These are phyloP conservation scores for Candida patagonica DNA, from an alignment of 805 yeast genomes.

Conservation along the genomic window DNA sequence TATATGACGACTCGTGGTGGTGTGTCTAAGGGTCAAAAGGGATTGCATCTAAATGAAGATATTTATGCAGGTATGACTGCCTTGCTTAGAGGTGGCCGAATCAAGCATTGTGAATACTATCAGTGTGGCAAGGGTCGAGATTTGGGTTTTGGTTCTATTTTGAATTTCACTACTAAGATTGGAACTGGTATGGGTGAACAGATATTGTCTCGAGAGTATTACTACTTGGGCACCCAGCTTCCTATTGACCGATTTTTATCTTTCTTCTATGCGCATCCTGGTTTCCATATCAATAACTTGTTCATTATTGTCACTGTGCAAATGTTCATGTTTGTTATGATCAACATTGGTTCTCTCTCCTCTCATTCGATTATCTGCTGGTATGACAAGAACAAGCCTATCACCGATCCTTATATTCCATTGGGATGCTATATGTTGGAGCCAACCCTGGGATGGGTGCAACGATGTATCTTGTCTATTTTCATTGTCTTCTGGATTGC, in stretches of 20 bases:
- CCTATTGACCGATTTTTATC: constrained; percentile 87
- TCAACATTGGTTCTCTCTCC: constrained; percentile 70
- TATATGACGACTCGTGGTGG: constrained; percentile 97
- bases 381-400: constrained; percentile 57
- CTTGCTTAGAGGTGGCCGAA: constrained; percentile 79
- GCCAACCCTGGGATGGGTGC: constrained; percentile 87
- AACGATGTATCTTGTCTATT: constrained; percentile 78
- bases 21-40: constrained; percentile 87
- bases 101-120: constrained; percentile 89
- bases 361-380: constrained; percentile 64
- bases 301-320: constrained; percentile 84
- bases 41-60: constrained; percentile 88
- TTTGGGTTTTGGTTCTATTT: constrained; percentile 82
- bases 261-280: constrained; percentile 94
- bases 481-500: constrained; percentile 90
- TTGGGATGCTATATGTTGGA: constrained; percentile 76
- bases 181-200: constrained; percentile 99
- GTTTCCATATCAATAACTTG: constrained; percentile 86
- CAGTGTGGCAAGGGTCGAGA: constrained; percentile 98
- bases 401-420: constrained; percentile 66
- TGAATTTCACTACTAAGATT: constrained; percentile 89
- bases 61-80: constrained; percentile 95
- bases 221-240: constrained; percentile 78
- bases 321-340: constrained; percentile 67
- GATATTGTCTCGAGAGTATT: constrained; percentile 82